Conservation (phyloP, 2,329 filamentous ascomycete species). For the Cryphonectria nitschkei region DNA sequence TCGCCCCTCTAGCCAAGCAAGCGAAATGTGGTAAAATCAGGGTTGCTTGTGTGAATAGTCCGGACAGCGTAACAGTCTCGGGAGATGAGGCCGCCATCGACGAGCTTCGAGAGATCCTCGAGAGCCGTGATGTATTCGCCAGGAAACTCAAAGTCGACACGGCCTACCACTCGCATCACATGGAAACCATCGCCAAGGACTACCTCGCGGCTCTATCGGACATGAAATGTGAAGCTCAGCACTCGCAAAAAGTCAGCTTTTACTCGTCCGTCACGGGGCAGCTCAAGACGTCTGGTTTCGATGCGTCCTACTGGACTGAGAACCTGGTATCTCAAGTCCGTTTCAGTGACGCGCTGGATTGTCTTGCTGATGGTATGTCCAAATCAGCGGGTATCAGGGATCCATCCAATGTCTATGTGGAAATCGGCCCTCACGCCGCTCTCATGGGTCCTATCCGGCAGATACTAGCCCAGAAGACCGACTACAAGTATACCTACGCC, state of each 20-base stretch:
- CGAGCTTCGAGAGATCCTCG: constrained; percentile 24
- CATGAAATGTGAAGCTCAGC: neutral
- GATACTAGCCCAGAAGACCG: constrained; percentile 12
- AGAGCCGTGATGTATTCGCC: constrained; percentile 34
- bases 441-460: constrained; percentile 34
- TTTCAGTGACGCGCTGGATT: constrained; percentile 31
- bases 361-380: constrained; percentile 20
- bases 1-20: constrained; percentile 26
- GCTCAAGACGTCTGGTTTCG: constrained; percentile 4
- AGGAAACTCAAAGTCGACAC: constrained; percentile 39
- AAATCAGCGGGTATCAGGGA: neutral
- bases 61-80: constrained; percentile 37
- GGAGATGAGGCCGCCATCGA: constrained; percentile 37
- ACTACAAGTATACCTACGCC: constrained; percentile 15
- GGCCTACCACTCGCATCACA: constrained; percentile 45
- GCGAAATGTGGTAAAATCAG: constrained; percentile 24
- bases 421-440: constrained; percentile 37
- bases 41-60: constrained; percentile 33
- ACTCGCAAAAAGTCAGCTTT: neutral
- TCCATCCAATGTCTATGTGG: constrained; percentile 26
- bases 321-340: constrained; percentile 38
- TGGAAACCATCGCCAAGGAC: constrained; percentile 34
- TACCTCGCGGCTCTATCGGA: constrained; percentile 29
- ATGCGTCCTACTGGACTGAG: constrained; percentile 36
- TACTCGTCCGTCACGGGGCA: constrained; percentile 16